Percentiles rank a stretch among this genome's conserved stretches.
phyloP scores from a whole-genome alignment of 2,329 filamentous ascomycete genomes.

The Fusarium newnesense region DNA sequence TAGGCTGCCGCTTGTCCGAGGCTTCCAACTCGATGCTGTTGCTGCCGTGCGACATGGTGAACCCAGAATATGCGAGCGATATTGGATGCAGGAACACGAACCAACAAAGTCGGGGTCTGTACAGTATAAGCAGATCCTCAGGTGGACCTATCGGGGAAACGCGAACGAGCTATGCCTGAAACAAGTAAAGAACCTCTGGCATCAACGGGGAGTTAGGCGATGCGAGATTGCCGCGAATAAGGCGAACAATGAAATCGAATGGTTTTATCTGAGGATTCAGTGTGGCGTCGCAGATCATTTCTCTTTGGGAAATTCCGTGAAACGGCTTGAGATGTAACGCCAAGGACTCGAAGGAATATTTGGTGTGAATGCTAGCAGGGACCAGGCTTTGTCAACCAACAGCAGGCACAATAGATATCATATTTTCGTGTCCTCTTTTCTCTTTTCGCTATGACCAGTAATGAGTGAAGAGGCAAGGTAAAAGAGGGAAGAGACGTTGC shows the following conservation, averaged over 20 bases:
- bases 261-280: not conserved
- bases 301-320: not conserved
- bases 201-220: not conserved
- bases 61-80: not conserved
- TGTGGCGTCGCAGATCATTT: conserved; percentile 20
- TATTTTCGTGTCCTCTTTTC: not conserved
- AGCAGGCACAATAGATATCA: not conserved
- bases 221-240: conserved; percentile 4
- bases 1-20: conserved; percentile 16
- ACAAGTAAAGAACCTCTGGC: not conserved
- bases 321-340: not conserved
- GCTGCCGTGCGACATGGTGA: conserved; percentile 25
- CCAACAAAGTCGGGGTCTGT: not conserved
- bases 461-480: not conserved
- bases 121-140: not conserved
- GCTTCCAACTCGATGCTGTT: conserved; percentile 34
- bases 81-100: conserved; percentile 7
- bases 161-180: not conserved
- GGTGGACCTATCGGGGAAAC: conserved; percentile 1
- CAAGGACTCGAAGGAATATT: not conserved
- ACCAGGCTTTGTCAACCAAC: not conserved
- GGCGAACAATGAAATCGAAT: conserved; percentile 12
- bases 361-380: not conserved
- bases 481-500: not conserved
- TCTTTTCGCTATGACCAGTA: not conserved